Evolutionary conservation across 805 yeast species (phyloP), one percentile per base, ranked within the genome.

Genomic region (Scheffersomyces stipitis): DNA sequence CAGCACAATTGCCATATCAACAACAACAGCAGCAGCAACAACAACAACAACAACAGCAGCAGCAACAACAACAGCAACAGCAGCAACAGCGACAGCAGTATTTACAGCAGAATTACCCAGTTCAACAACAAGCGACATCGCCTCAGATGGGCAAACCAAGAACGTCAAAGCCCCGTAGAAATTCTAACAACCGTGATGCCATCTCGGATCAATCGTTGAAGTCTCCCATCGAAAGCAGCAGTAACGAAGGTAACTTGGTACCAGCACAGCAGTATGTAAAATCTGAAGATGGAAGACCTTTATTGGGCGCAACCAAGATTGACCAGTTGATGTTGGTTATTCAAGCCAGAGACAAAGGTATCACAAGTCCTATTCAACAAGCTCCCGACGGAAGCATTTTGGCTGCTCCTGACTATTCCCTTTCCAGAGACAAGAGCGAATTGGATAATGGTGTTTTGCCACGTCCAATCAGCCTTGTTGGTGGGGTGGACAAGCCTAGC

Each of bases 241-340:
- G 38, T 2, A 31, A 33, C 14, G 49, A 41, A 30, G 51, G 57
- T 27, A 61, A 58, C 9, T 51, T 69, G 28, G 69, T 75, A 14
- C 66, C 78, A 5, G 75, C 73, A 0, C 76, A 70, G 39, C 76
- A 72, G 33, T 60, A 69, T 31, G 62, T 66, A 15, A 68, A 66
- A 31, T 53, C 75, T 3, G 85, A 80, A 30, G 86, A 81, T 47
- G 82, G 83, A 1, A 64, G 86, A 34, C 87, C 89, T 3, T 63
- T 83, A 15, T 59, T 87, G 4, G 96, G 96, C 2, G 88, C 90
- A 3, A 90, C 96, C 0, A 86, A 86, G 54, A 86, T 90, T 18
- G 98, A 90, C 62, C 95, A 84, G 51, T 66, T 90, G 52, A 88
- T 90, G 96, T 69, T 90, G 33, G 86, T 88, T 26, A 84, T 90